A percentile compares a stretch with the other conserved stretches of the same genome.
These are phyloP conservation scores for Apiotrichum domesticum DNA, from an alignment of 1,284 basidiomycete genomes.

Conservation along the genomic window DNA sequence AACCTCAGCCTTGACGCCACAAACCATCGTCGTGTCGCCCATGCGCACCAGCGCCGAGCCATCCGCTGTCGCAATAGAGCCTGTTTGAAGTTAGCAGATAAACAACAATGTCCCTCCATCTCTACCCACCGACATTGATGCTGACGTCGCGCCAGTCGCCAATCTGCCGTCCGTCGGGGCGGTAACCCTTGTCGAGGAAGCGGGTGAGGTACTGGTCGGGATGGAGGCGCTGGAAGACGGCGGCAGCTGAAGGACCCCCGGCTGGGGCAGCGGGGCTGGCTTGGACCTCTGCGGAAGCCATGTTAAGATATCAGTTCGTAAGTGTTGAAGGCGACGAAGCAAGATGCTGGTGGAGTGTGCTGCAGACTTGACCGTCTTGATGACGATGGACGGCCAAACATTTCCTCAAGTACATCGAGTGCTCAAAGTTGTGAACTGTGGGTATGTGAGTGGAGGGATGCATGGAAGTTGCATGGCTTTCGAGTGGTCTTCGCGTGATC, in stretches of 20 bases:
- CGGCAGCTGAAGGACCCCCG: constrained; percentile 51
- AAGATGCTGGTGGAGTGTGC: too few relatives aligned
- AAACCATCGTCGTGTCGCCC: constrained; percentile 83
- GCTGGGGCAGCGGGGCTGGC: constrained; percentile 2
- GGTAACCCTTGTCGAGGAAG: constrained; percentile 62
- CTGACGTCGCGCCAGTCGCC: constrained; percentile 62
- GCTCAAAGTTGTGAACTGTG: too few relatives aligned
- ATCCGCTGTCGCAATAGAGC: constrained; percentile 82
- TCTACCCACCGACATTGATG: constrained; percentile 62
- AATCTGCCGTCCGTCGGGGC: constrained; percentile 68
- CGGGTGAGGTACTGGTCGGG: constrained; percentile 72
- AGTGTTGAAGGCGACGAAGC: too few relatives aligned
- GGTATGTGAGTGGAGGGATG: too few relatives aligned
- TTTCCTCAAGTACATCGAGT: too few relatives aligned
- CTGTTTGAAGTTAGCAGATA: constrained; percentile 39
- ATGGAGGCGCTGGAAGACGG: constrained; percentile 74
- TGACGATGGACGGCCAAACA: too few relatives aligned
- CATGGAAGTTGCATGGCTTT: too few relatives aligned
- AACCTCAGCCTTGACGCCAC: constrained; percentile 90
- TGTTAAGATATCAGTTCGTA: not conserved
- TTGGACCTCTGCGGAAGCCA: constrained; percentile 5
- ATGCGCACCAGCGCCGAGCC: constrained; percentile 84
- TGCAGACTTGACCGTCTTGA: too few relatives aligned
- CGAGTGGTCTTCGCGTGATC: not conserved
- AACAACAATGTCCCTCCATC: too few relatives aligned